Evolutionary conservation across 352 stramenopile genomes (phyloP), one percentile per base, ranked within the genome.

Genomic region (Peronosclerospora sorghi): DNA sequence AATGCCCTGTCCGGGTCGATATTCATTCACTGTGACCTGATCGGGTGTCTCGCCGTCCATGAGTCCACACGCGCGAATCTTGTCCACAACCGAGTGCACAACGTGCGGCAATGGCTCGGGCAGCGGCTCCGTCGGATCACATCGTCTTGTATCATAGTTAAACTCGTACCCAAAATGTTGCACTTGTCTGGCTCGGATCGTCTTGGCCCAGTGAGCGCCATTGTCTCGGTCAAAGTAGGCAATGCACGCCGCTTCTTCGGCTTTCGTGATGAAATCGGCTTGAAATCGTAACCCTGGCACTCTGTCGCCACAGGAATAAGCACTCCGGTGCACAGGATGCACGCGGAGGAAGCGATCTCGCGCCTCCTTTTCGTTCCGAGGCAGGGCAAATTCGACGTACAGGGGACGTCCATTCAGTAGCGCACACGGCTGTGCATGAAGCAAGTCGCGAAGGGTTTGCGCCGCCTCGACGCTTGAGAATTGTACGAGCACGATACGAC

Each of bases 11-110:
- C 84, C 84, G 0, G 82, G 83, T 28, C 83, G 38, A 64, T 96
- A 96, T 45, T 95, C 85, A 53, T 96, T 96, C 36, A 86, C 68
- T 1, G 79, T 91, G 53, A 91, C 83, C 54, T 91, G 79, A 35
- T 91, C 68, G 0, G 76, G 76, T 40, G 21, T 68, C 15, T 64
- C 48, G 13, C 56, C 60, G 35, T 73, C 67, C 69, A 87, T 86
- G 42, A 86, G 46, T 0, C 57, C 66, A 6, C 54, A 41, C 1
- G 64, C 59, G 10, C n/a, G 54, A 21, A 90, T 84, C 38, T 64
- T 58, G 19, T 79, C 48, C 4, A 81, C 59, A 6, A 90, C 58
- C 7, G 54, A 42, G 39, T 51, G 39, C 19, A 86, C 20, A 1
- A 67, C 50, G 17, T 58, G 15, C 0, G 72, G 73, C 51, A 88